Conservation (phyloP, 306 rosid genomes). For the Dalbergia cultrata region DNA sequence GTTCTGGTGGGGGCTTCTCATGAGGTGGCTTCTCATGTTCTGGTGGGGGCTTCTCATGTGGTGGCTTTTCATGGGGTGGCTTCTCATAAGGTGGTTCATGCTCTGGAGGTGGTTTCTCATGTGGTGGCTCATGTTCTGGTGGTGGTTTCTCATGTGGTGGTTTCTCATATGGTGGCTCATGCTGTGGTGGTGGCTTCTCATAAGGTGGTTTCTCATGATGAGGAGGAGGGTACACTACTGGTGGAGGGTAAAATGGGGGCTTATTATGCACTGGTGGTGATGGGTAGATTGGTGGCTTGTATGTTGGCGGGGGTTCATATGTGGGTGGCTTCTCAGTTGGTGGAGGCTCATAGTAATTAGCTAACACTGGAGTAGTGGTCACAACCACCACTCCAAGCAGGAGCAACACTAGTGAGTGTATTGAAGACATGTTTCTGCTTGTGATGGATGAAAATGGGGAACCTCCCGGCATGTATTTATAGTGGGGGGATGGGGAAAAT, state of each 20-base stretch:
- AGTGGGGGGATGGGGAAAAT: neutral
- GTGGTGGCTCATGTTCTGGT: neutral
- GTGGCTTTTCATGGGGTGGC: neutral
- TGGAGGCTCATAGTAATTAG: conserved; percentile 23
- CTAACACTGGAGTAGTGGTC: conserved; percentile 42
- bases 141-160: neutral
- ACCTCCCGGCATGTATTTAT: conserved; percentile 36
- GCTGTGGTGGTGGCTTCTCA: neutral
- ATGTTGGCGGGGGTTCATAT: conserved; percentile 25
- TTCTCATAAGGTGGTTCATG: neutral
- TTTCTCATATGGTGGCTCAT: neutral
- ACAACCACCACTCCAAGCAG: conserved; percentile 43
- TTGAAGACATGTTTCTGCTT: conserved; percentile 31
- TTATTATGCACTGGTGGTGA: neutral
- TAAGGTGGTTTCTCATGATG: conserved; percentile 10
- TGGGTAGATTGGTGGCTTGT: neutral
- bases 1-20: conserved; percentile 23
- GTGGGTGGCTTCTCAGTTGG: conserved; percentile 40
- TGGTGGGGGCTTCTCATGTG: neutral
- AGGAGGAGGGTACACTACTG: neutral
- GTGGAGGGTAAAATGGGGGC: conserved; percentile 7
- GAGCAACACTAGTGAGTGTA: conserved; percentile 30
- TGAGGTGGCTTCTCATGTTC: neutral
- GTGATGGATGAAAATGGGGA: conserved; percentile 25
- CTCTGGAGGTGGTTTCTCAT: neutral